Evolutionary conservation across 73 alveolate genomes (phyloP).

Genomic region (Stentor roeselii): DNA sequence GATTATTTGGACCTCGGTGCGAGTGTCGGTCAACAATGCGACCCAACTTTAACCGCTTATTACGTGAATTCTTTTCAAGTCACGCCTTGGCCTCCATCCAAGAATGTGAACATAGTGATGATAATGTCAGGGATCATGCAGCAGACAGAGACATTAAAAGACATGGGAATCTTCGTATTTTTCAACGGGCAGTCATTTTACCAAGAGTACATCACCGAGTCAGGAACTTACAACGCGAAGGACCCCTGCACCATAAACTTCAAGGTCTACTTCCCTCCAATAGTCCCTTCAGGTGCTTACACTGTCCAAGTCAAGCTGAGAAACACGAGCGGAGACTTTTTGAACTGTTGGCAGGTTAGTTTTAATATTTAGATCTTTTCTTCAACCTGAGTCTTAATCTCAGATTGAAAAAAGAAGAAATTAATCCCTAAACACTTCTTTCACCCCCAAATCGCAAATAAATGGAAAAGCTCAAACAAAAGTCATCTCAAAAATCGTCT

Average conservation of each 20-base stretch:
- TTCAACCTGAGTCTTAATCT: too few species aligned
- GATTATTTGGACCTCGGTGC: too few species aligned
- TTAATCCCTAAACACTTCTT: too few species aligned
- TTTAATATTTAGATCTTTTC: too few species aligned
- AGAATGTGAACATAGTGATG: background rate
- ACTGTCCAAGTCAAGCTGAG: background rate
- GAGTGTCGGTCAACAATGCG: background rate
- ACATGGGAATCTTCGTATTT: background rate
- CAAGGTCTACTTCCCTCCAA: background rate
- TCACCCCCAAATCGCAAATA: too few species aligned
- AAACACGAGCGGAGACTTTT: background rate
- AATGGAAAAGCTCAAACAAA: too few species aligned
- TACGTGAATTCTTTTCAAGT: background rate
- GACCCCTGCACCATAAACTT: background rate
- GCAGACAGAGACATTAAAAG: background rate
- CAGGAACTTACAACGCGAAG: background rate
- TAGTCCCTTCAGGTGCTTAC: background rate
- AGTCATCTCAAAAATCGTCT: too few species aligned
- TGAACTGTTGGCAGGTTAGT: background rate
- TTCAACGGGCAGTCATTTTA: background rate
- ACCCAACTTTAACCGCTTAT: background rate
- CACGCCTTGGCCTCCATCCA: constrained; percentile 15
- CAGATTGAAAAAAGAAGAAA: too few species aligned
- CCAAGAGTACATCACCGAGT: background rate
- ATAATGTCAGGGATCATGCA: background rate